Base-by-base conservation (phyloP, 1,139 yeast species). In the Pichia sp. region DNA sequence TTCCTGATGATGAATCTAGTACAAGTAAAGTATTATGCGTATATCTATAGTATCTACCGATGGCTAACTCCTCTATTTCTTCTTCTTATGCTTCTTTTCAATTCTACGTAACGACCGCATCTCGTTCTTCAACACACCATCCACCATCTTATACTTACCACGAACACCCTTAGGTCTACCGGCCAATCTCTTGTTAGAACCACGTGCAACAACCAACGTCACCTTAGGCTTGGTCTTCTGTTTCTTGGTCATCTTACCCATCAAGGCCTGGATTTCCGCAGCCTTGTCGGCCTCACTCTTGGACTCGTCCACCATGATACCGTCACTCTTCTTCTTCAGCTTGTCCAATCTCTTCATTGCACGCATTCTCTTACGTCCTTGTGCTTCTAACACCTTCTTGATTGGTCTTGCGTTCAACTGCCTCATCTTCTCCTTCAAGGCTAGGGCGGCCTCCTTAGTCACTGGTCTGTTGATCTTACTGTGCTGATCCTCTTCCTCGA, bases 91-190 rank as follows among this genome's bases (percentile, higher is more conserved):
- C 76, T 87, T 90, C 79, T 92, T 93, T 31, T 90, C 87, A 62
- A 92, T 87, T 69, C 98, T 85, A 70, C 82, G 86, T 69, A 92
- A 77, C 34, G 98, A 97, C 64, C 99, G 79, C 76, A 87, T 92
- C 73, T 93, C 99, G 72, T 93, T 93, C 88, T 95, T 93, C 87
- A 90, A 77, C 23, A 86, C 88, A 77, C 98, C 98, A 73, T 93
- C 99, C 64, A 93, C 98, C 99, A 95, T 93, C 85, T 90, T 93
- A 77, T 93, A 93, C 70, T 90, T 90, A 75, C 99, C 99, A 73
- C 86, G 90, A 64, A 93, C 83, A 68, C 99, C 99, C 74, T 84
- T 87, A 40, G 99, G 99, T 75, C 99, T 87, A 55, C 99, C 99
- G 63, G 90, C 79, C 52, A 92, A 75, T 59, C 97, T 96, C 70